phyloP scores from a whole-genome alignment of 371 early-diverging fungal genomes.

The Smittium mucronatum region DNA sequence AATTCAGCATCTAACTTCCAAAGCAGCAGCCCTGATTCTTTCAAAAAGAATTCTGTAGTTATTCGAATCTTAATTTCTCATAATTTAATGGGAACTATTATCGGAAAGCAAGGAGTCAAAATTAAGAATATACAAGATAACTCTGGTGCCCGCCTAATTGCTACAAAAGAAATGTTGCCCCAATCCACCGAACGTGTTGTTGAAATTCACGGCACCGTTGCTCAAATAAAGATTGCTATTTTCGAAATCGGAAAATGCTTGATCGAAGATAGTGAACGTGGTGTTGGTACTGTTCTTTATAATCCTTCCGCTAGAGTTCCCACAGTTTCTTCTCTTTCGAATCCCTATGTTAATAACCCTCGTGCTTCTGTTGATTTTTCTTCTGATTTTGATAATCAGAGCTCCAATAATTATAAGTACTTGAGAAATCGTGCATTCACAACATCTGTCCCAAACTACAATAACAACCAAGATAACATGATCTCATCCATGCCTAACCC shows the following conservation, averaged over 20 bases:
- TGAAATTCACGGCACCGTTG: conserved; percentile 60
- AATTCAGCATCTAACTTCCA: conserved; percentile 36
- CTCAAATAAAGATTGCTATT: conserved; percentile 58
- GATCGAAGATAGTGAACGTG: conserved; percentile 54
- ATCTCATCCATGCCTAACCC: conserved; percentile 31
- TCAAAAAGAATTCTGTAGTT: conserved; percentile 22
- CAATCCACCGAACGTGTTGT: conserved; percentile 75
- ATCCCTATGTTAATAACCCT: conserved; percentile 32
- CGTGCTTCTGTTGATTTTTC: conserved; percentile 30
- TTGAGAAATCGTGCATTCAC: conserved; percentile 30
- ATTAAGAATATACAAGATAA: conserved; percentile 77
- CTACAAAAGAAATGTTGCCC: conserved; percentile 70
- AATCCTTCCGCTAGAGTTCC: conserved; percentile 43
- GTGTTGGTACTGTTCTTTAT: conserved; percentile 52
- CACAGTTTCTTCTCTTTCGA: conserved; percentile 30
- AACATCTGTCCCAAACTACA: conserved; percentile 43
- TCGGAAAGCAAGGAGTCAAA: conserved; percentile 72
- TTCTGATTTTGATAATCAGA: conserved; percentile 20
- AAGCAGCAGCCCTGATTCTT: conserved; percentile 34
- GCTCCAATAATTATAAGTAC: conserved; percentile 10
- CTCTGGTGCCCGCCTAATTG: conserved; percentile 65
- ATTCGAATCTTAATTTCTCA: conserved; percentile 70
- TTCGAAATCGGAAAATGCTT: conserved; percentile 60
- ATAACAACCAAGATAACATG: conserved; percentile 37
- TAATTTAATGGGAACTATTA: conserved; percentile 74